Conservation (phyloP, 2,329 filamentous ascomycete genomes). For the Trematosphaeria pertusa region DNA sequence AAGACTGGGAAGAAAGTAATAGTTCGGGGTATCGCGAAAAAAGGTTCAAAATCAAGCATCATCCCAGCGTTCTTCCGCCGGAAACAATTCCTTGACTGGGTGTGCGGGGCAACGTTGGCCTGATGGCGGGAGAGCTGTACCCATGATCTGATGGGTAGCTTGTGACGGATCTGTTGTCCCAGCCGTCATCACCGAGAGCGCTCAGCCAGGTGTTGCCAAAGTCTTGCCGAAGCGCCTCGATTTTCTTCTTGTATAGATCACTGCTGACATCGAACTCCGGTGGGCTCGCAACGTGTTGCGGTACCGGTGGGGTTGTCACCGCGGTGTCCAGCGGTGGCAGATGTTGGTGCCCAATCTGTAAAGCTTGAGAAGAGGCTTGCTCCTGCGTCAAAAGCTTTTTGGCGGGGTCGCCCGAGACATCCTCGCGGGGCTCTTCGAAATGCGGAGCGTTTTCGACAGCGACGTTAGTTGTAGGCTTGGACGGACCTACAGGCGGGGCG, state of each 20-base stretch:
- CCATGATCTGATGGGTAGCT: constrained; percentile 41
- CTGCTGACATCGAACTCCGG: constrained; percentile 71
- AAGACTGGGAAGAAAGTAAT: constrained; percentile 22
- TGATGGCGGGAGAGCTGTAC: constrained; percentile 40
- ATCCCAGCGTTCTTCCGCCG: constrained; percentile 48
- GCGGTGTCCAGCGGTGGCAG: constrained; percentile 42
- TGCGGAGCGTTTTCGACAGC: constrained; percentile 26
- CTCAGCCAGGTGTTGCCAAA: constrained; percentile 88
- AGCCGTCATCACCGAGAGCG: constrained; percentile 78
- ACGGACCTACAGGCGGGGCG: constrained; percentile 25
- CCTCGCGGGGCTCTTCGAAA: constrained; percentile 35
- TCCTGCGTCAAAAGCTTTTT: constrained; percentile 34
- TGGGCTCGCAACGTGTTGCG: constrained; percentile 19
- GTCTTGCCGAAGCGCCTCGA: constrained; percentile 83
- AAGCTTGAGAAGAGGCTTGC: constrained; percentile 24
- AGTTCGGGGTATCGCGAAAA: constrained; percentile 48
- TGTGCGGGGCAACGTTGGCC: constrained; percentile 39
- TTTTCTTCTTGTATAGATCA: constrained; percentile 84
- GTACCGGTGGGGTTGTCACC: constrained; percentile 23
- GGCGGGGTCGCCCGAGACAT: constrained; percentile 36
- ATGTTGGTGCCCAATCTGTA: constrained; percentile 34
- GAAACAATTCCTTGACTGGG: constrained; percentile 50
- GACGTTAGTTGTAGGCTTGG: constrained; percentile 18
- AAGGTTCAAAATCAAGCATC: constrained; percentile 9
- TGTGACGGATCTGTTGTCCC: constrained; percentile 49